Evolutionary conservation across 768 basidiomycete species (phyloP), one percentile per base, ranked within the genome.

Genomic region (Hericium rajendrae): DNA sequence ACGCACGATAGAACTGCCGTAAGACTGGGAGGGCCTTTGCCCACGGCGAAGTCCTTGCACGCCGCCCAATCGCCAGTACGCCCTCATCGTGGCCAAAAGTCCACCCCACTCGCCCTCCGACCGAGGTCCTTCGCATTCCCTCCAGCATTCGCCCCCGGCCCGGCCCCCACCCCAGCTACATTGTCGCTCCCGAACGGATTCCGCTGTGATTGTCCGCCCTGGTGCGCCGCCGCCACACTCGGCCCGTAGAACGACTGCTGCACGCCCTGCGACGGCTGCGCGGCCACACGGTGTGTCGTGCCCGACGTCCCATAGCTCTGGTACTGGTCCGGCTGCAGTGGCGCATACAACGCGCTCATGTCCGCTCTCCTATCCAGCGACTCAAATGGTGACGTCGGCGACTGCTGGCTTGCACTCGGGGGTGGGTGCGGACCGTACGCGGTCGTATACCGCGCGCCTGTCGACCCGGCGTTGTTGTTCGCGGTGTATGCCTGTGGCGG

Each of bases 261-360:
- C 22, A 78, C 78, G 2, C 77, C 69, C 64, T 85, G 81, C 12
- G 77, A 70, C 13, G 80, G 75, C 16, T 77, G 75, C 12, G 75
- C 74, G 20, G 79, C 74, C 58, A 79, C 80, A 59, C 79, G 12
- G 72, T 58, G 15, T 64, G 60, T 18, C 56, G 66, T 28, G 63
- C 67, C 49, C 71, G 60, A 28, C 68, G 68, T 32, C 58, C 58
- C 20, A 65, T 88, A 88, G 38, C 78, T 66, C 60, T 78, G 78
- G 69, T 81, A 91, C 62, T 86, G 85, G 24, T 92, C 90, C 38
- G 90, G 86, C 68, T 91, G 91, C 78, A 93, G 79, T 1, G 91
- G 89, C 39, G 84, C 84, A 66, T 84, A 93, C 70, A 92, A 68
- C 57, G 79, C 79, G 43, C 80, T 81, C 39, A 87, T 81, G 52